A percentile compares a stretch with the other conserved stretches of the same genome.
Conservation (phyloP, 176 grass and related monocot species). For the Aegilops sharonensis region DNA sequence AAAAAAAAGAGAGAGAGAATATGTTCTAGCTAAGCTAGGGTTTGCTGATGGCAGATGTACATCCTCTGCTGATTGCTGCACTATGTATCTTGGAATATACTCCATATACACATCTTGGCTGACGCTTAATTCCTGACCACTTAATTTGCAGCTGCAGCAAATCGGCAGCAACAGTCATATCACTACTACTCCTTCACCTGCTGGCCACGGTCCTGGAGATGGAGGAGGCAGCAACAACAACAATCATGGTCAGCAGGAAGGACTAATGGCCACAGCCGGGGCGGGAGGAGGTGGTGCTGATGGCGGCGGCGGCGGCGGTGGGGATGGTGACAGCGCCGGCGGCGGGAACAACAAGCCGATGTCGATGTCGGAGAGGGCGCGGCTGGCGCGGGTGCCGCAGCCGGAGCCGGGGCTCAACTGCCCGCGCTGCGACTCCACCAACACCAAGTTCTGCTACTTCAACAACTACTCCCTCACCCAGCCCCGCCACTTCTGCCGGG, state of each 20-base stretch:
- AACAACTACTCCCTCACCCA: slow-evolving; percentile 87
- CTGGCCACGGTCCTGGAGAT: neutral
- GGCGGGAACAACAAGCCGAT: neutral
- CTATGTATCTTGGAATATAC: slow-evolving; percentile 18
- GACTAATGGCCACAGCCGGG: neutral
- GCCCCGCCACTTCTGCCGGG: slow-evolving; percentile 84
- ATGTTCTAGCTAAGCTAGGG: neutral
- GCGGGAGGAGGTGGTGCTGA: neutral
- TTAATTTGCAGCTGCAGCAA: slow-evolving; percentile 32
- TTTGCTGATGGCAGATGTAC: neutral
- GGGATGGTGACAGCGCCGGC: neutral
- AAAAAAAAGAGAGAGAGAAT: neutral
- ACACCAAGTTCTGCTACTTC: slow-evolving; percentile 99
- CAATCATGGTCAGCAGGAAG: neutral
- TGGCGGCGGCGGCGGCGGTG: neutral
- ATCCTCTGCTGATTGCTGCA: neutral
- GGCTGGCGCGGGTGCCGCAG: slow-evolving; percentile 31
- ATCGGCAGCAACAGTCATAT: neutral
- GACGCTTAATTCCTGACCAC: neutral
- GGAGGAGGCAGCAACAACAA: neutral
- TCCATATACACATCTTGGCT: neutral
- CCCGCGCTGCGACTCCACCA: slow-evolving; percentile 71
- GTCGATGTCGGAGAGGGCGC: slow-evolving; percentile 29
- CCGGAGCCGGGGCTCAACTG: slow-evolving; percentile 49
- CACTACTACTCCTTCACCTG: neutral